Evolutionary conservation across 2,329 filamentous ascomycete genomes (phyloP).

Genomic region (Microdochium bolleyi): DNA sequence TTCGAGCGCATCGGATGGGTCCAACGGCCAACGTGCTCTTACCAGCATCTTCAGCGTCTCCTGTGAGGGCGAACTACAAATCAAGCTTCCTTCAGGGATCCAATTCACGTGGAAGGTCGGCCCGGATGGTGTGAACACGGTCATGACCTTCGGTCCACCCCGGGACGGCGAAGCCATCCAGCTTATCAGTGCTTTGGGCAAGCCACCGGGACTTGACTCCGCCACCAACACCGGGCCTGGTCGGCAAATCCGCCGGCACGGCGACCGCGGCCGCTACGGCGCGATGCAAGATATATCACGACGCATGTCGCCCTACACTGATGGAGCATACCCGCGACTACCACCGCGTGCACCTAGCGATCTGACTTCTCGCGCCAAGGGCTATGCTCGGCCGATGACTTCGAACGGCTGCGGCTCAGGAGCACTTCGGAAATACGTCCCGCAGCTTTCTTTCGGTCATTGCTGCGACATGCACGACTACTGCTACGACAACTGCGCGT

Average conservation of each 20-base stretch:
- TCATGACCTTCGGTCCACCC: neutral
- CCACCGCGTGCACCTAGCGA: neutral
- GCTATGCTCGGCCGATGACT: neutral
- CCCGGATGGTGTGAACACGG: neutral
- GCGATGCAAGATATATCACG: neutral
- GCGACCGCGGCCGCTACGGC: neutral
- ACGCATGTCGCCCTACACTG: neutral
- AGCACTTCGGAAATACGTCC: neutral
- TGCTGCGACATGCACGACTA: constrained; percentile 3
- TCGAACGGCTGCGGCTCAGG: constrained; percentile 3
- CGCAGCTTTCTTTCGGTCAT: constrained; percentile 1
- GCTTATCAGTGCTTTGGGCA: neutral
- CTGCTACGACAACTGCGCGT: constrained; percentile 2
- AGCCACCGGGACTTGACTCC: neutral
- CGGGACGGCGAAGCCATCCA: neutral
- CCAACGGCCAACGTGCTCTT: neutral
- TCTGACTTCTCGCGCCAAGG: neutral
- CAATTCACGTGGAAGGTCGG: neutral
- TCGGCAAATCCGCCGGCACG: neutral
- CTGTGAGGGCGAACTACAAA: neutral
- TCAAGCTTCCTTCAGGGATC: neutral
- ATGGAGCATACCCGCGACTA: neutral
- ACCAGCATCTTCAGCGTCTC: neutral
- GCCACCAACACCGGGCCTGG: neutral
- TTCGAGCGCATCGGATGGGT: neutral